A percentile compares a stretch with the other conserved stretches of the same genome.
These are phyloP conservation scores for Xylariaceae sp. DNA, from an alignment of 2,329 filamentous ascomycete species.

Conservation along the genomic window DNA sequence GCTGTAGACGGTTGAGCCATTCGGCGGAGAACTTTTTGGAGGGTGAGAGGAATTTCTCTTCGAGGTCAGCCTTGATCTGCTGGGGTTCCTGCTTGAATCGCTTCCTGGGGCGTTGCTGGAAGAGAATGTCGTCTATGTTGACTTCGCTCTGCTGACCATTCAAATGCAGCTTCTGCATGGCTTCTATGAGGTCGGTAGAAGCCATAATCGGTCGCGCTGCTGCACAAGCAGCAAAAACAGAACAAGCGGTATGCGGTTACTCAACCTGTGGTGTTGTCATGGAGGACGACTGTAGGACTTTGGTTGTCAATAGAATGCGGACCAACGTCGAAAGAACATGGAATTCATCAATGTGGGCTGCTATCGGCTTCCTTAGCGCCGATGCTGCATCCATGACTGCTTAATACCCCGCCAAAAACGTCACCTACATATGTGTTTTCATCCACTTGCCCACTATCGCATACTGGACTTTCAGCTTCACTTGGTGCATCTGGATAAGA, in stretches of 20 bases:
- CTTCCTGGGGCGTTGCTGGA: constrained; percentile 38
- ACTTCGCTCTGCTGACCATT: constrained; percentile 27
- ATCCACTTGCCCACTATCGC: no score
- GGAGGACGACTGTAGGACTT: no score
- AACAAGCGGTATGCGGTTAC: no score
- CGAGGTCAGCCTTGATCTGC: constrained; percentile 66
- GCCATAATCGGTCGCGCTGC: constrained; percentile 14
- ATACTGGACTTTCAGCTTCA: no score
- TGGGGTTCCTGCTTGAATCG: constrained; percentile 48
- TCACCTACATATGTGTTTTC: constrained; percentile 1
- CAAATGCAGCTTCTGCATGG: constrained; percentile 49
- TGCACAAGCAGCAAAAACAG: no score
- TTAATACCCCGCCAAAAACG: constrained; percentile 11
- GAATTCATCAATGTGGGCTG: no score
- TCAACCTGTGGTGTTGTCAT: no score
- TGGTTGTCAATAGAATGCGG: no score
- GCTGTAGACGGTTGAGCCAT: constrained; percentile 87
- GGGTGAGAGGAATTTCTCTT: constrained; percentile 73
- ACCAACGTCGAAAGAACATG: no score
- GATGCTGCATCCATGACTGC: background rate
- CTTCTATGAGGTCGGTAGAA: constrained; percentile 36
- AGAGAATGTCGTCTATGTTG: constrained; percentile 56
- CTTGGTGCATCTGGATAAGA: no score
- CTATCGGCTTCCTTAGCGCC: background rate
- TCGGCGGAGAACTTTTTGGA: constrained; percentile 73